Evolutionary conservation across 176 grass and related monocot genomes (phyloP).

Genomic region (Carex littledalei): DNA sequence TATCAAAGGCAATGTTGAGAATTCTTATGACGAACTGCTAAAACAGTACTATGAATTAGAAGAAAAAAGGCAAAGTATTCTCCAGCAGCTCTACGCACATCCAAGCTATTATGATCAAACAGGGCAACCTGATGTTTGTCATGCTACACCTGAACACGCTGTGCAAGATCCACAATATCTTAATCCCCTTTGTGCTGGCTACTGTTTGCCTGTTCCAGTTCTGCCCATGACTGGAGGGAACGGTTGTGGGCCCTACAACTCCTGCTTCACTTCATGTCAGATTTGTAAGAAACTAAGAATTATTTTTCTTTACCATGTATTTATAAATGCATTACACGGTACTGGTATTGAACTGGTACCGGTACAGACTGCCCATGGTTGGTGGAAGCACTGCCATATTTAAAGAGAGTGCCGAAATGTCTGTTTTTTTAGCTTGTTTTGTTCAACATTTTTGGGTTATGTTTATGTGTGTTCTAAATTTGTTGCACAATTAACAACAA

Average conservation of each 20-base stretch:
- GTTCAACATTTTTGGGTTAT: background rate
- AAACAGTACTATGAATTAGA: slow-evolving; percentile 80
- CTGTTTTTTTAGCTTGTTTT: background rate
- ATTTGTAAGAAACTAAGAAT: slow-evolving; percentile 36
- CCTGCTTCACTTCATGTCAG: slow-evolving; percentile 40
- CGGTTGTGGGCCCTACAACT: slow-evolving; percentile 23
- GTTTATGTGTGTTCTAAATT: background rate
- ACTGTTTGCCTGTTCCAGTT: slow-evolving; percentile 40
- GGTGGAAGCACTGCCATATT: background rate
- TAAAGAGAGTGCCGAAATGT: background rate
- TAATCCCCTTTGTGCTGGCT: slow-evolving; percentile 33
- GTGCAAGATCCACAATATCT: slow-evolving; percentile 33
- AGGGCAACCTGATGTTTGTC: slow-evolving; percentile 31
- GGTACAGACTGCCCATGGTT: background rate
- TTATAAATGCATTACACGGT: background rate
- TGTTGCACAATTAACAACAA: background rate
- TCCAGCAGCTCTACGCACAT: slow-evolving; percentile 60
- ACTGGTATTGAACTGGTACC: background rate
- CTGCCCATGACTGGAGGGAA: slow-evolving; percentile 44
- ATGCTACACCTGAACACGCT: slow-evolving; percentile 18
- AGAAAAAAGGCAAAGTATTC: slow-evolving; percentile 57
- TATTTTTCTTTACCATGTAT: background rate
- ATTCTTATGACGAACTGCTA: slow-evolving; percentile 48
- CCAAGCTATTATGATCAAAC: slow-evolving; percentile 57
- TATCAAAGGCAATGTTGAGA: background rate